phyloP scores from a whole-genome alignment of 139 green algal genomes.

The Ostreobium quekettii region DNA sequence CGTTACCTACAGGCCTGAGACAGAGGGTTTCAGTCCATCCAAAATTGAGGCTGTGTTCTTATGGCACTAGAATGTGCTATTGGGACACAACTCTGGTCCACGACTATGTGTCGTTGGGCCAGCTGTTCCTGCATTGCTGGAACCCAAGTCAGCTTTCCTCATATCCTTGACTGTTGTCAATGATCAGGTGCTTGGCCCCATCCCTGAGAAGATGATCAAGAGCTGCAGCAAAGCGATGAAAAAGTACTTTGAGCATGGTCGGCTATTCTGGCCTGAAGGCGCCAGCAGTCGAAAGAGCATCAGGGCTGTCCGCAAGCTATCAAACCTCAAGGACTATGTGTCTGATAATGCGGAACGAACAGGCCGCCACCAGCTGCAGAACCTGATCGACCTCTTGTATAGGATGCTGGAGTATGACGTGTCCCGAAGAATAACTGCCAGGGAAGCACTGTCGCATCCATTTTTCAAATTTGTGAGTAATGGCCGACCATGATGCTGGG shows the following conservation, averaged over 20 bases:
- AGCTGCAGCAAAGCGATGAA: conserved; percentile 18
- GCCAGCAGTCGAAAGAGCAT: conserved; percentile 56
- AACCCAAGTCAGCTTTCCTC: too few relatives aligned
- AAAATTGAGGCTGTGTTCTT: too few relatives aligned
- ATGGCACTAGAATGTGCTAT: too few relatives aligned
- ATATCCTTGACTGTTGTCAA: too few relatives aligned
- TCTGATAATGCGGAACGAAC: conserved; percentile 20
- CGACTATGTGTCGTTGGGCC: too few relatives aligned
- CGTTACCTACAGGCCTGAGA: too few relatives aligned
- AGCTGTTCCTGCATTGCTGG: too few relatives aligned
- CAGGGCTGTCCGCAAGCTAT: conserved; percentile 56
- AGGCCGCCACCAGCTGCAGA: background rate
- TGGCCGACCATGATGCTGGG: too few relatives aligned
- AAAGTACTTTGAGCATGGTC: conserved; percentile 35
- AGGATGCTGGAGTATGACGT: conserved; percentile 62
- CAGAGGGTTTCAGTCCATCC: too few relatives aligned
- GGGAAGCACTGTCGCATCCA: conserved; percentile 65
- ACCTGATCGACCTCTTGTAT: conserved; percentile 36
- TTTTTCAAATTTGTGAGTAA: too few relatives aligned
- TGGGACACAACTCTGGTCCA: too few relatives aligned
- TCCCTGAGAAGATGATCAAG: conserved; percentile 35
- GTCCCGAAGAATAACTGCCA: conserved; percentile 51
- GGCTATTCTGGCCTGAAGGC: conserved; percentile 71
- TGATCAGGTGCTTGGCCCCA: conserved; percentile 37
- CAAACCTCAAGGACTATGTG: conserved; percentile 18